Percentiles rank a stretch among this genome's conserved stretches.
Evolutionary conservation across 1,284 basidiomycete genomes (phyloP).

Genomic region (Bondarzewia mesenterica): DNA sequence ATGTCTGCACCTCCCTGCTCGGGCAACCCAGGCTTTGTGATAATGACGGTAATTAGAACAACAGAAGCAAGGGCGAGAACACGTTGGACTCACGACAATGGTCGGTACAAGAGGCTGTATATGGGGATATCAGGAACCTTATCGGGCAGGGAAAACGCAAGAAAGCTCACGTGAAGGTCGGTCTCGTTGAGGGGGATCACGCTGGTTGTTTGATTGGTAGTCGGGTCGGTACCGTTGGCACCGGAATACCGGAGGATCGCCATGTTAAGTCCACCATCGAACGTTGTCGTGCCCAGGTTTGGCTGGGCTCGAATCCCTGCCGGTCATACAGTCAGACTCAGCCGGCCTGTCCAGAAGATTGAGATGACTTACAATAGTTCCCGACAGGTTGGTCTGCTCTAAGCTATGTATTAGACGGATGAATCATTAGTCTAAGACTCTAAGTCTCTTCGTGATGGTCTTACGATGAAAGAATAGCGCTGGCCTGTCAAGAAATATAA

Average conservation of each 20-base stretch:
- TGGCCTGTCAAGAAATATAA: constrained; percentile 19
- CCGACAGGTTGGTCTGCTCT: constrained; percentile 28
- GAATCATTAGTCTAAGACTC: neutral
- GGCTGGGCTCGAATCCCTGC: constrained; percentile 17
- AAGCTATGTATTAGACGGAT: constrained; percentile 17
- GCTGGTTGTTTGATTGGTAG: constrained; percentile 20
- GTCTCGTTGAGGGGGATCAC: constrained; percentile 20
- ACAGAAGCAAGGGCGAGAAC: neutral
- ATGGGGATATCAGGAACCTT: no score
- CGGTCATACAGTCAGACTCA: neutral
- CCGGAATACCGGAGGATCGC: constrained; percentile 48
- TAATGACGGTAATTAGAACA: neutral
- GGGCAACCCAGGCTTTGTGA: constrained; percentile 20
- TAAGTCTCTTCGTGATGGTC: no score
- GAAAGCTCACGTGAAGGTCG: constrained; percentile 15
- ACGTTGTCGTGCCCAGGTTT: neutral
- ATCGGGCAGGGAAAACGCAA: constrained; percentile 4
- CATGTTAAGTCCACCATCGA: constrained; percentile 32
- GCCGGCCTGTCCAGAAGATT: neutral
- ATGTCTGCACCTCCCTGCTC: constrained; percentile 21
- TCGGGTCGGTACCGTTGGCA: constrained; percentile 36
- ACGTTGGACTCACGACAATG: neutral
- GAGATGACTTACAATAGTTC: constrained; percentile 30
- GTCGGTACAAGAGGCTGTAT: neutral
- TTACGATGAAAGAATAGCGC: constrained; percentile 26